Conservation (phyloP, 2,329 filamentous ascomycete species). For the Cercospora sp. region DNA sequence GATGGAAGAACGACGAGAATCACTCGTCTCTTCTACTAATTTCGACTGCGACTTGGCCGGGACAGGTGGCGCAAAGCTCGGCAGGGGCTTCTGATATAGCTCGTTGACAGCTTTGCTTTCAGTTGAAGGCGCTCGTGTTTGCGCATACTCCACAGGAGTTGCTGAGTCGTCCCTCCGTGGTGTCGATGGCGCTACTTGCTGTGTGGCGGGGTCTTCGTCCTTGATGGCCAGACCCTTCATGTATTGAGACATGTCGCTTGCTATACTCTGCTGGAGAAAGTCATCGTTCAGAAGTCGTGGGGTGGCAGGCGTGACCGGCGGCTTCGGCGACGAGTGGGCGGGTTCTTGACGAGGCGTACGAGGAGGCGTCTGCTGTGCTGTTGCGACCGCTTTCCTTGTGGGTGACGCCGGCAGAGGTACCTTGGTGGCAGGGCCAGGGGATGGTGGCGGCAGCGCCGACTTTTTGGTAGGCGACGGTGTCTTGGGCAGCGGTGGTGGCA, state of each 20-base stretch:
- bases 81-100: slow-evolving; percentile 39
- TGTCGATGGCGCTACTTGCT: slow-evolving; percentile 17
- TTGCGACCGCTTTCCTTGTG: slow-evolving; percentile 41
- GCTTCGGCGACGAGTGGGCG: slow-evolving; percentile 35
- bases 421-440: slow-evolving; percentile 44
- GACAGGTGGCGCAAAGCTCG: slow-evolving; percentile 31
- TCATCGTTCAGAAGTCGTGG: slow-evolving; percentile 45
- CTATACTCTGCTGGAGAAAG: slow-evolving; percentile 51
- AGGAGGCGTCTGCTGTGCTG: slow-evolving; percentile 38
- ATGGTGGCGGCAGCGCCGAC: slow-evolving; percentile 34
- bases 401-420: slow-evolving; percentile 51
- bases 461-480: slow-evolving; percentile 48
- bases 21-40: background rate
- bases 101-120: slow-evolving; percentile 29
- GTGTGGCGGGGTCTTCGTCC: slow-evolving; percentile 35
- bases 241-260: slow-evolving; percentile 45
- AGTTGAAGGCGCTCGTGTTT: slow-evolving; percentile 12
- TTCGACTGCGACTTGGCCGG: slow-evolving; percentile 9
- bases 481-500: slow-evolving; percentile 38
- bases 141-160: slow-evolving; percentile 14
- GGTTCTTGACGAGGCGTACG: slow-evolving; percentile 33
- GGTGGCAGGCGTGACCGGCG: slow-evolving; percentile 36
- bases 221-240: slow-evolving; percentile 39
- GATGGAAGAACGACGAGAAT: slow-evolving; percentile 6
- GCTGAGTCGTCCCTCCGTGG: slow-evolving; percentile 12